These are phyloP conservation scores for Epichloe sylvatica DNA, from an alignment of 2,329 filamentous ascomycete genomes.

Conservation along the genomic window DNA sequence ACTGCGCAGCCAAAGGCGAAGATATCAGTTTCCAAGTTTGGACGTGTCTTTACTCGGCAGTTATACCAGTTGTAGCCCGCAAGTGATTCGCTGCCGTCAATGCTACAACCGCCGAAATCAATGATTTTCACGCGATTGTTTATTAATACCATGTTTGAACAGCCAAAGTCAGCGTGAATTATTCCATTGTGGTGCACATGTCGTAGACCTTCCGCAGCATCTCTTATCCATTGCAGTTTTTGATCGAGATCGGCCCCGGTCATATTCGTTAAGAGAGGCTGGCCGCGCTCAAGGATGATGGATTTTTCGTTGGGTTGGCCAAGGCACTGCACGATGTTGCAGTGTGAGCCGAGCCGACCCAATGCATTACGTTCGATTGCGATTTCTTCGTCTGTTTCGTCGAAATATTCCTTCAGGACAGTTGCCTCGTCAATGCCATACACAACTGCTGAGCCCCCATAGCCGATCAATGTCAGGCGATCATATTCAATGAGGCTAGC, in stretches of 20 bases:
- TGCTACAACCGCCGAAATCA: conserved; percentile 5
- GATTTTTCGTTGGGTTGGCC: conserved; percentile 2
- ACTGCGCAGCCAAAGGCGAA: not conserved
- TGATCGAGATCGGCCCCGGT: not conserved
- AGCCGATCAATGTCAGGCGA: not conserved
- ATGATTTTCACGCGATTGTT: conserved; percentile 2
- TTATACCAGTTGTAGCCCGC: conserved; percentile 6
- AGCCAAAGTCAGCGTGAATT: conserved; percentile 4
- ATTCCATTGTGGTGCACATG: conserved; percentile 4
- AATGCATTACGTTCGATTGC: conserved; percentile 4
- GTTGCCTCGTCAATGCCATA: conserved; percentile 5
- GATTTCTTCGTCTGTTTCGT: conserved; percentile 3
- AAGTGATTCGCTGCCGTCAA: conserved; percentile 3
- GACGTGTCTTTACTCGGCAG: not conserved
- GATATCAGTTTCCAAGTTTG: not conserved
- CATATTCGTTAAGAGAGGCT: not conserved
- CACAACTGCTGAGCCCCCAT: conserved; percentile 2
- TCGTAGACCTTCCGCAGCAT: conserved; percentile 1
- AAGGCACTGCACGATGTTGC: conserved; percentile 3
- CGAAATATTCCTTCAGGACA: conserved; percentile 4
- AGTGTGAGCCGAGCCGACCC: conserved; percentile 1
- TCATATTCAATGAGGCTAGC: not conserved
- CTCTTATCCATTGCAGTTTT: conserved; percentile 3
- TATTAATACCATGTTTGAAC: conserved; percentile 4
- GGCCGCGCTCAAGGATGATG: conserved; percentile 4